Percentiles rank a stretch among this genome's conserved stretches.
phyloP scores from a whole-genome alignment of 352 stramenopile genomes.

The Pythium volutum region DNA sequence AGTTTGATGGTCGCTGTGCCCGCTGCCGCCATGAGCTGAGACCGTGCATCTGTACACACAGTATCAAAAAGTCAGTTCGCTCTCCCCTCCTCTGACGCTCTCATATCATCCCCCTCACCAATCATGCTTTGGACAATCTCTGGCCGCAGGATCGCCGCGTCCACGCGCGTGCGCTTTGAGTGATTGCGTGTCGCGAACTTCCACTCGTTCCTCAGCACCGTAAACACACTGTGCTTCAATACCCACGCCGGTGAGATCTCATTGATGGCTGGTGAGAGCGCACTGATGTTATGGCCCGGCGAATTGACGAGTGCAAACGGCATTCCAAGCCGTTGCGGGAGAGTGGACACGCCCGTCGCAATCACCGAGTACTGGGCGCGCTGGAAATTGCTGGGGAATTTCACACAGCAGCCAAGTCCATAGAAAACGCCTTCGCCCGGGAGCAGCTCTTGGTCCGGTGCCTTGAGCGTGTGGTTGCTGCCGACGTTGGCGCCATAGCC shows the following conservation, averaged over 20 bases:
- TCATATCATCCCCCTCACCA: slow-evolving; percentile 25
- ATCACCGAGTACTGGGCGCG: slow-evolving; percentile 93
- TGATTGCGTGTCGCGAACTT: slow-evolving; percentile 86
- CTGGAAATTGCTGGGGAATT: slow-evolving; percentile 94
- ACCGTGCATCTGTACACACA: slow-evolving; percentile 18
- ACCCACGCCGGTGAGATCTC: slow-evolving; percentile 90
- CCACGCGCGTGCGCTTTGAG: slow-evolving; percentile 62
- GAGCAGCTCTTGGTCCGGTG: slow-evolving; percentile 88
- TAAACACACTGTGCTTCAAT: slow-evolving; percentile 88
- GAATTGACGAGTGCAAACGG: slow-evolving; percentile 79
- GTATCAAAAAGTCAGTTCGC: background rate
- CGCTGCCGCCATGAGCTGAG: slow-evolving; percentile 9
- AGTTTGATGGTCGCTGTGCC: slow-evolving; percentile 42
- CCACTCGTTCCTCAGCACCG: slow-evolving; percentile 83
- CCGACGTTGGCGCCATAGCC: slow-evolving; percentile 95
- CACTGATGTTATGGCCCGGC: slow-evolving; percentile 66
- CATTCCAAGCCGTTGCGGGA: slow-evolving; percentile 86
- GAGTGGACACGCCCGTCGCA: slow-evolving; percentile 88
- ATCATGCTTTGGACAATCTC: slow-evolving; percentile 83
- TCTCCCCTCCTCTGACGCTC: background rate
- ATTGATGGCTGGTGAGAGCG: slow-evolving; percentile 80
- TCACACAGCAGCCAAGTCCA: slow-evolving; percentile 91
- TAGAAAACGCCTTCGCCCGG: slow-evolving; percentile 96
- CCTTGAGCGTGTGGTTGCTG: slow-evolving; percentile 96
- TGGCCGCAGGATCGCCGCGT: slow-evolving; percentile 60